These are phyloP conservation scores for Stipa capillata DNA, from an alignment of 176 grass and related monocot species.

Conservation along the genomic window DNA sequence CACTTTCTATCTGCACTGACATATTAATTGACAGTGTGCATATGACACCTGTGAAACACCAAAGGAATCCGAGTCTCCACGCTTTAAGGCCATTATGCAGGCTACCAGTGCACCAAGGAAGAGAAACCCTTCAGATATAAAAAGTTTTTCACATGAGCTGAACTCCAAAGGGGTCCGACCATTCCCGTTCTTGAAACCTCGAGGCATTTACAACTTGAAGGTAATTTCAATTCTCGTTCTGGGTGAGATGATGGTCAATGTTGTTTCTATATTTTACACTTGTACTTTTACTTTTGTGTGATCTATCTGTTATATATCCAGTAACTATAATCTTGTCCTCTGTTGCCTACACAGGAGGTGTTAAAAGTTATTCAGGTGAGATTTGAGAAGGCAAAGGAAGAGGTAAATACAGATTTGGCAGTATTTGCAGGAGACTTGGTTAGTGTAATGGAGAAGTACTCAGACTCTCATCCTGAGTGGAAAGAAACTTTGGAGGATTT, in stretches of 20 bases:
- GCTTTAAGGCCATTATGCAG: slow-evolving; percentile 99
- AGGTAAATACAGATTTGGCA: slow-evolving; percentile 92
- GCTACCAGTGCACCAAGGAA: slow-evolving; percentile 97
- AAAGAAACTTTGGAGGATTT: slow-evolving; percentile 98
- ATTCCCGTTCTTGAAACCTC: slow-evolving; percentile 95
- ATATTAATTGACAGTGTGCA: slow-evolving; percentile 52
- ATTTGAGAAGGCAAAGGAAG: slow-evolving; percentile 99
- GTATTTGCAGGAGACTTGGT: slow-evolving; percentile 94
- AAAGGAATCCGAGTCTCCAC: slow-evolving; percentile 97
- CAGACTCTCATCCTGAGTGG: slow-evolving; percentile 91
- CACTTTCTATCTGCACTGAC: neutral
- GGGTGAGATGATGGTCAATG: slow-evolving; percentile 3
- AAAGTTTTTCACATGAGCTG: slow-evolving; percentile 97
- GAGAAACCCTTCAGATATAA: slow-evolving; percentile 83
- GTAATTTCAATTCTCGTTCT: slow-evolving; percentile 30
- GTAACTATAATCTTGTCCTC: neutral
- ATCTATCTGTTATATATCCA: slow-evolving; percentile 4
- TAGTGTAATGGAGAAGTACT: slow-evolving; percentile 91
- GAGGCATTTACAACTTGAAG: slow-evolving; percentile 89
- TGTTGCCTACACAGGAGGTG: slow-evolving; percentile 67
- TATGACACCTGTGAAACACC: slow-evolving; percentile 97
- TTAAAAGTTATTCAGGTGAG: slow-evolving; percentile 87
- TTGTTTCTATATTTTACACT: neutral
- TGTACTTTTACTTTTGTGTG: neutral
- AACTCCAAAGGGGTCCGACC: slow-evolving; percentile 98